Evolutionary conservation across 805 yeast species (phyloP).

Genomic region (Myxozyma melibiosi): DNA sequence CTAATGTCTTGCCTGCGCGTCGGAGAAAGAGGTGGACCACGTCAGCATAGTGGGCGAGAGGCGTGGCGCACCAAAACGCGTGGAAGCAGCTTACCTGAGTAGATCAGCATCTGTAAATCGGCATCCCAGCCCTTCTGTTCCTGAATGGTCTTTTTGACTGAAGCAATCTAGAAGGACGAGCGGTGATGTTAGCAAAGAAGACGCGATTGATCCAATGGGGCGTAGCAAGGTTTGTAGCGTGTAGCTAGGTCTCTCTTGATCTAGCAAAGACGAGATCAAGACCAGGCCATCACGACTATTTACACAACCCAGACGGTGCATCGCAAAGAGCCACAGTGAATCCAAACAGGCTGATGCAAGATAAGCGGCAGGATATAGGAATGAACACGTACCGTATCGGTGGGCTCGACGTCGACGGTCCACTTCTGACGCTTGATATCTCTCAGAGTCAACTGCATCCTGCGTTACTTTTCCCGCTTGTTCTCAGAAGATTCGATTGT

Average conservation of each 20-base stretch:
- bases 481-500: neutral
- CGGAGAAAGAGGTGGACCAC: neutral
- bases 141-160: conserved; percentile 76
- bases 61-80: no score
- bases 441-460: conserved; percentile 79
- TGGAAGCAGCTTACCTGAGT: conserved; percentile 57
- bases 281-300: no score
- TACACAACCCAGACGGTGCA: no score
- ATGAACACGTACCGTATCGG: conserved; percentile 60
- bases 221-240: no score
- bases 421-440: conserved; percentile 92
- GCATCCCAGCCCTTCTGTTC: conserved; percentile 67
- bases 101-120: conserved; percentile 81
- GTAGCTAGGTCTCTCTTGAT: no score
- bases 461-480: neutral
- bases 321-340: no score
- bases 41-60: no score
- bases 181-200: neutral
- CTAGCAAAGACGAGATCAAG: neutral
- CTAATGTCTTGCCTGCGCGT: conserved; percentile 70
- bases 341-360: no score
- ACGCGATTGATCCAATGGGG: neutral
- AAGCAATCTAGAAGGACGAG: conserved; percentile 47
- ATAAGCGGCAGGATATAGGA: neutral
- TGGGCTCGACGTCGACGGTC: conserved; percentile 71